phyloP scores from a whole-genome alignment of 345 rosid genomes.

The Sisymbrium irio region DNA sequence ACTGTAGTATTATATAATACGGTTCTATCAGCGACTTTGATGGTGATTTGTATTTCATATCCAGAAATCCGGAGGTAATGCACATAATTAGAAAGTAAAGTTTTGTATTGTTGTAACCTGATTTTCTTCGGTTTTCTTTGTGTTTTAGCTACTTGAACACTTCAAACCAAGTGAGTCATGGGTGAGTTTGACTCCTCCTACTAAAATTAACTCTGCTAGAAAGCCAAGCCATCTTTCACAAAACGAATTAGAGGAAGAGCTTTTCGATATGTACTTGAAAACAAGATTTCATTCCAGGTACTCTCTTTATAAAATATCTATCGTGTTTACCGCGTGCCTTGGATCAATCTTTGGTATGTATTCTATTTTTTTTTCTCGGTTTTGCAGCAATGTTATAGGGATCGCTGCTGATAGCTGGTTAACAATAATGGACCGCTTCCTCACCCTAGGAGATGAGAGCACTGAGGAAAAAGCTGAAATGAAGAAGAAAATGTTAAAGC shows the following conservation, averaged over 20 bases:
- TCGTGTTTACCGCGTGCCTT: too few relatives aligned
- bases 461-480: constrained; percentile 39
- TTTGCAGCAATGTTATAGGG: constrained; percentile 52
- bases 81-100: not conserved
- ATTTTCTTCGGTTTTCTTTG: not conserved
- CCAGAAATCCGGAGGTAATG: constrained; percentile 66
- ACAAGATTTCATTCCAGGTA: constrained; percentile 63
- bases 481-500: constrained; percentile 38
- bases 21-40: too few relatives aligned
- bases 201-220: not conserved
- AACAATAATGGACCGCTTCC: constrained; percentile 69
- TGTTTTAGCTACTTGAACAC: constrained; percentile 55
- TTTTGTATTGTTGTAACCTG: constrained; percentile 17
- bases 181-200: constrained; percentile 39
- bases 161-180: constrained; percentile 58
- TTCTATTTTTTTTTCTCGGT: constrained; percentile 13
- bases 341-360: not conserved
- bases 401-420: constrained; percentile 71
- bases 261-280: constrained; percentile 51
- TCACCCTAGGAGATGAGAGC: constrained; percentile 41
- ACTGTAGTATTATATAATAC: too few relatives aligned
- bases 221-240: constrained; percentile 46
- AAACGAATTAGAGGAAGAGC: constrained; percentile 54
- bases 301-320: not conserved
- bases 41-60: constrained; percentile 73